Percentiles rank a stretch among this genome's conserved stretches.
Evolutionary conservation across 495 filamentous ascomycete genomes (phyloP).

Genomic region (Penicillium verhagenii): DNA sequence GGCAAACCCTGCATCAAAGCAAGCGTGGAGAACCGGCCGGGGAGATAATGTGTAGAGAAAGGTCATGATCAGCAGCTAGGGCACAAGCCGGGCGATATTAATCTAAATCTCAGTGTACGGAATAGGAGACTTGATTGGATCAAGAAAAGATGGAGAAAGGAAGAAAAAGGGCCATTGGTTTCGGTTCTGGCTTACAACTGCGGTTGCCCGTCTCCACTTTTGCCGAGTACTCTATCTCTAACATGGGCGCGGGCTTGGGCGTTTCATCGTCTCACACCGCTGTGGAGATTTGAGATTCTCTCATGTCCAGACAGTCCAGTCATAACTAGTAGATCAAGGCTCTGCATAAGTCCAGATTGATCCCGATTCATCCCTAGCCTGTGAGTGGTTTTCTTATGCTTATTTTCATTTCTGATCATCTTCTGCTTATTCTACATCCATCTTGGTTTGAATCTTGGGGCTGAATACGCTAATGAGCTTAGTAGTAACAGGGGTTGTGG

Average conservation of each 20-base stretch:
- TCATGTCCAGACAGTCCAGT: not conserved
- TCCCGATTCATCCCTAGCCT: not conserved
- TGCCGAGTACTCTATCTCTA: slow-evolving; percentile 9
- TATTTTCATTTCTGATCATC: not conserved
- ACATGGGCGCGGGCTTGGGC: slow-evolving; percentile 10
- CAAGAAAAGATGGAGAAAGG: too few relatives aligned
- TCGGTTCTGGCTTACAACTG: too few relatives aligned
- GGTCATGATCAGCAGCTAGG: not conserved
- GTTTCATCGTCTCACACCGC: slow-evolving; percentile 11
- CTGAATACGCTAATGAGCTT: not conserved
- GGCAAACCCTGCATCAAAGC: not conserved
- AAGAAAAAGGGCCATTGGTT: too few relatives aligned
- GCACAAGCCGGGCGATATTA: not conserved
- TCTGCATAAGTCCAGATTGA: not conserved
- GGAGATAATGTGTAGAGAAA: slow-evolving; percentile 1
- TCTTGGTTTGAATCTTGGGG: not conserved
- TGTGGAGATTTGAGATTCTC: not conserved
- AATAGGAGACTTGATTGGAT: not conserved
- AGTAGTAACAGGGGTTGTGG: not conserved
- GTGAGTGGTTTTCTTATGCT: not conserved
- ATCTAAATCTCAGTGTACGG: too few relatives aligned
- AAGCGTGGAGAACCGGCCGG: not conserved
- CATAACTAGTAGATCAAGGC: too few relatives aligned
- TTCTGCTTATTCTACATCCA: not conserved
- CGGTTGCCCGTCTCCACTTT: slow-evolving; percentile 1